phyloP scores from a whole-genome alignment of 177 flowering plant genomes.

The Vitis hybrid region DNA sequence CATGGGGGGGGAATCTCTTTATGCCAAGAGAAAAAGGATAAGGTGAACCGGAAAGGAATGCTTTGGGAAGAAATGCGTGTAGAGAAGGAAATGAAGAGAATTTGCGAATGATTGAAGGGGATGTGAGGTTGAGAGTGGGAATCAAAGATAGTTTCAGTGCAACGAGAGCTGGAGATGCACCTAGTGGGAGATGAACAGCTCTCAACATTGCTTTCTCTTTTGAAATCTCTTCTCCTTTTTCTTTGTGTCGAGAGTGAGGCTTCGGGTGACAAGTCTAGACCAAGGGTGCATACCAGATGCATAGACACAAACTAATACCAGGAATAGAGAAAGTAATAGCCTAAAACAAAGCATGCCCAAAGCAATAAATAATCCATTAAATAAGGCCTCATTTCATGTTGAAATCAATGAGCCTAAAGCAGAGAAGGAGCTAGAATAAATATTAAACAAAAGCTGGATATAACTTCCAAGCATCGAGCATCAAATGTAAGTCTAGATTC shows the following conservation, averaged over 20 bases:
- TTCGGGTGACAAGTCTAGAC: constrained; percentile 5
- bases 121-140: constrained; percentile 20
- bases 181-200: constrained; percentile 23
- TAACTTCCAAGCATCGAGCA: too few relatives aligned
- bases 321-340: too few relatives aligned
- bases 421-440: too few relatives aligned
- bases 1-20: constrained; percentile 8
- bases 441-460: too few relatives aligned
- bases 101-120: constrained; percentile 9
- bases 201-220: constrained; percentile 24
- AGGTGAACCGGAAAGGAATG: constrained; percentile 15
- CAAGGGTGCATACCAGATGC: constrained; percentile 21
- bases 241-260: too few relatives aligned
- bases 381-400: too few relatives aligned
- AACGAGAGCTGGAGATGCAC: constrained; percentile 23
- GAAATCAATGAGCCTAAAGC: too few relatives aligned
- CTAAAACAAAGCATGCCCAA: too few relatives aligned
- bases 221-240: too few relatives aligned
- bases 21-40: constrained; percentile 10
- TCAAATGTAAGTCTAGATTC: too few relatives aligned
- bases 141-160: constrained; percentile 16
- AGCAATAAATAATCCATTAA: too few relatives aligned
- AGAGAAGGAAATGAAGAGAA: constrained; percentile 15
- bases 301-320: background rate
- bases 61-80: constrained; percentile 5